A percentile compares a stretch with the other conserved stretches of the same genome.
These are phyloP conservation scores for Aspergillus eucalypticola DNA, from an alignment of 2,329 filamentous ascomycete species.

Conservation along the genomic window DNA sequence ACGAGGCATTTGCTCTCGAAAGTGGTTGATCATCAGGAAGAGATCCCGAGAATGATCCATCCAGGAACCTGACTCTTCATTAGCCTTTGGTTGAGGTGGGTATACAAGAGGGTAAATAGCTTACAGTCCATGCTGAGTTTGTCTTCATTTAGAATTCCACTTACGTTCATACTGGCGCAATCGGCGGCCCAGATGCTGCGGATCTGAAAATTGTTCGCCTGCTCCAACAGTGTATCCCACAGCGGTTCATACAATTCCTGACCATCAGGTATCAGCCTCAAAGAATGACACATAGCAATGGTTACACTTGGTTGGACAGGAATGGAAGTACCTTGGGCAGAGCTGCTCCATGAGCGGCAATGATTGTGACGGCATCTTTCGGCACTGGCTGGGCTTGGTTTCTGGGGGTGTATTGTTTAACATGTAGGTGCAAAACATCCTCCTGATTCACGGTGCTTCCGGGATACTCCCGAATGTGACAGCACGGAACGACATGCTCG, in stretches of 20 bases:
- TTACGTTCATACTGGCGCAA: not conserved
- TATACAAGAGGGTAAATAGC: no score
- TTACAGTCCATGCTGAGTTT: conserved; percentile 14
- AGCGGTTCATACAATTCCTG: conserved; percentile 18
- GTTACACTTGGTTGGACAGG: no score
- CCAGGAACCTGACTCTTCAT: conserved; percentile 3
- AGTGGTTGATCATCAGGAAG: conserved; percentile 16
- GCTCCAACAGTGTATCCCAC: conserved; percentile 1
- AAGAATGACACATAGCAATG: no score
- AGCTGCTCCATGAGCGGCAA: conserved; percentile 12
- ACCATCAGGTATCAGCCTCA: not conserved
- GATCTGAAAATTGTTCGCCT: conserved; percentile 5
- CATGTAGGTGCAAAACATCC: conserved; percentile 3
- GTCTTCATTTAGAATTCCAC: conserved; percentile 5
- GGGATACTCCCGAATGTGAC: not conserved
- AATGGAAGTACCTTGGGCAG: conserved; percentile 10
- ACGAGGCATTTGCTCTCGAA: conserved; percentile 15
- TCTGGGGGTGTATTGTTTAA: conserved; percentile 17
- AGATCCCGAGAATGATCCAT: conserved; percentile 14
- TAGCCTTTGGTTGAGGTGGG: not conserved
- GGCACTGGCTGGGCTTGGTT: not conserved
- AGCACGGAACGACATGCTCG: not conserved
- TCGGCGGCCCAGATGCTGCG: conserved; percentile 12
- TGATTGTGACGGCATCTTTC: conserved; percentile 8
- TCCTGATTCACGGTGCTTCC: not conserved